Conservation (phyloP, 208 protist genomes). For the Crithidia mellificae region DNA sequence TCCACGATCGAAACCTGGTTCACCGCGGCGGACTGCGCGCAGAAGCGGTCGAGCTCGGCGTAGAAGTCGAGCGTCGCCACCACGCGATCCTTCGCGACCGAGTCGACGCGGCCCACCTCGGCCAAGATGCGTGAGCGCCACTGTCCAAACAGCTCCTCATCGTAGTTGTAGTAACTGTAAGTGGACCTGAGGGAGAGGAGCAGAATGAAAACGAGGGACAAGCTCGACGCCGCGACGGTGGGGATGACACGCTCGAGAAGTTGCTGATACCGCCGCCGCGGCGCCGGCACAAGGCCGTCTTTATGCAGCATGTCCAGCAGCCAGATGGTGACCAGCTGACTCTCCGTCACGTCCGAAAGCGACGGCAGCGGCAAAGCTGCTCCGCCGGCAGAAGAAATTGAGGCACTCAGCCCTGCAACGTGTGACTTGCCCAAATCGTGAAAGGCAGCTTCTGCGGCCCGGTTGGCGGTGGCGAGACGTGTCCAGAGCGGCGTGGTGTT, state of each 20-base stretch:
- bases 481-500: slow-evolving; percentile 31
- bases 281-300: slow-evolving; percentile 25
- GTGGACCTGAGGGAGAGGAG: slow-evolving; percentile 36
- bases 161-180: slow-evolving; percentile 37
- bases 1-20: slow-evolving; percentile 18
- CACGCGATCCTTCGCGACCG: slow-evolving; percentile 19
- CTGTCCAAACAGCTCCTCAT: slow-evolving; percentile 37
- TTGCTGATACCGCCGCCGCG: slow-evolving; percentile 35
- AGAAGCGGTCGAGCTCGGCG: slow-evolving; percentile 34
- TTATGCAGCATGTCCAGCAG: slow-evolving; percentile 51
- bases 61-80: slow-evolving; percentile 46
- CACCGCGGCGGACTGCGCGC: slow-evolving; percentile 26
- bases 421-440: not conserved
- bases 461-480: slow-evolving; percentile 22
- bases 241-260: slow-evolving; percentile 37
- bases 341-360: slow-evolving; percentile 33
- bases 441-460: slow-evolving; percentile 20
- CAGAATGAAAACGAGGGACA: slow-evolving; percentile 42
- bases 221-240: slow-evolving; percentile 27
- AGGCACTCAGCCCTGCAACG: not conserved
- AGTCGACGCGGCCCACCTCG: slow-evolving; percentile 29
- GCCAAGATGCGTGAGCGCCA: slow-evolving; percentile 41
- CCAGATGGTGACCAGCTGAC: slow-evolving; percentile 43
- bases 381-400: no score
- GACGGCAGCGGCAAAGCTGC: slow-evolving; percentile 12